A percentile compares a stretch with the other conserved stretches of the same genome.
Evolutionary conservation across 2,329 filamentous ascomycete genomes (phyloP).

Genomic region (Colletotrichum viniferum): DNA sequence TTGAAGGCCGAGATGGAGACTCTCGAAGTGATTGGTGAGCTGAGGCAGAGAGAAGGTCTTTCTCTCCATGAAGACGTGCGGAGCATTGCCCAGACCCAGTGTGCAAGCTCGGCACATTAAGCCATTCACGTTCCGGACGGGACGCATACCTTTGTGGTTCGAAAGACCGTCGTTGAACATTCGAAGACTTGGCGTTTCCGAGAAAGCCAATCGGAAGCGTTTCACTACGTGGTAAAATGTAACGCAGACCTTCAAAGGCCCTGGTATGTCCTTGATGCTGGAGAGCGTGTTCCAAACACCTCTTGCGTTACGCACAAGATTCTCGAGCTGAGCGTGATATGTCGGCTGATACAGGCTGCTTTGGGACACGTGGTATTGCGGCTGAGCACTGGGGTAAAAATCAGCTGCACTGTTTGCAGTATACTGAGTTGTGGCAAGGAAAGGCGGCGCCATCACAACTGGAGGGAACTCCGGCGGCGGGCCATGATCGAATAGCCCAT

Average conservation of each 20-base stretch:
- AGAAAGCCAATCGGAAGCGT: slow-evolving; percentile 62
- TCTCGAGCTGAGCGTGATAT: slow-evolving; percentile 51
- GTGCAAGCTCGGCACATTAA: slow-evolving; percentile 60
- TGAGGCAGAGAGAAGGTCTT: slow-evolving; percentile 60
- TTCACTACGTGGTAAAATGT: slow-evolving; percentile 67
- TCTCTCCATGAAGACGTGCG: slow-evolving; percentile 33
- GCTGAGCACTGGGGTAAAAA: not conserved
- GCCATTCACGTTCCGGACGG: slow-evolving; percentile 57
- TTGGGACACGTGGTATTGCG: not conserved
- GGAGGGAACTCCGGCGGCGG: not conserved
- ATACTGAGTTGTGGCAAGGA: not conserved
- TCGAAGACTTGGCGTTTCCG: slow-evolving; percentile 58
- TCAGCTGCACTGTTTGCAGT: not conserved
- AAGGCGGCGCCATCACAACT: not conserved
- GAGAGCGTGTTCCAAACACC: slow-evolving; percentile 68
- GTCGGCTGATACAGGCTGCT: not conserved
- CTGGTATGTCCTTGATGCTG: slow-evolving; percentile 64
- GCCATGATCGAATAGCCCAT: not conserved
- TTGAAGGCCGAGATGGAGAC: slow-evolving; percentile 38
- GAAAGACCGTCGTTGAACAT: slow-evolving; percentile 65
- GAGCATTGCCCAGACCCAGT: slow-evolving; percentile 29
- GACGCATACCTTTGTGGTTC: slow-evolving; percentile 61
- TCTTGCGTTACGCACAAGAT: slow-evolving; percentile 59
- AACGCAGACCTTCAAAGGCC: slow-evolving; percentile 65
- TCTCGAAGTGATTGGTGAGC: slow-evolving; percentile 64